Base-by-base conservation (phyloP, 495 filamentous ascomycete species). In the Emericellopsis terricola region DNA sequence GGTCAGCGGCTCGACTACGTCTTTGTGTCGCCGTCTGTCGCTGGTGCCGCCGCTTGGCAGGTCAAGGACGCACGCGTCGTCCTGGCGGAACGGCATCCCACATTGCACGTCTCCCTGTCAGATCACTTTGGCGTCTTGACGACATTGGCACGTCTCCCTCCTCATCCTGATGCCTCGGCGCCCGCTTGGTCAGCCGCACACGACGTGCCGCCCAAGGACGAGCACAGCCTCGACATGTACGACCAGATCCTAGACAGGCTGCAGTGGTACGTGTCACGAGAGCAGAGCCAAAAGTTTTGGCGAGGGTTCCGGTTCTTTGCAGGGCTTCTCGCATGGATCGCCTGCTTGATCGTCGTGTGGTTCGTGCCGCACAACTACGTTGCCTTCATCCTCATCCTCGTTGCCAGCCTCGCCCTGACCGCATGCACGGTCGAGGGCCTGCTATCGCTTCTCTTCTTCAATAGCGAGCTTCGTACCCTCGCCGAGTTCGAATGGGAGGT, bases 401-500 rank as follows among this genome's bases (percentile, higher is more conserved):
- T 92, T 3, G 78, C 79, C 51, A 81, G 73, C 8, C 53, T 94
- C 11, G 71, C 78, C 10, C 65, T 94, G 15, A 65, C 62, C 9
- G 74, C 72, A 6, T 91, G 89, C 1, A 65, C 79, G 4, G 39
- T 92, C 13, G 79, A 94, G 53, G 85, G 87, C 0, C 48, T 96
- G 19, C 78, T 94, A 49, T 81, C 83, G 3, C 69, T 84, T 1
- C 46, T 96, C 19, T 96, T 96, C 45, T 74, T 93, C 41, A 72
- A 74, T 9, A 71, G 69, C 42, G 89, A 97, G 57, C 41, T 93
- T 38, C 62, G 82, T 39, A 74, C 81, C 10, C 56, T 97, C n/a
- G 78, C 73, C 44, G 89, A 96, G 57, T 96, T 94, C 56, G 74
- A 89, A 46, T 93, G 84, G 78, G 91, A 97, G 59, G 75, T 97